Evolutionary conservation across 371 early-diverging fungal species (phyloP).

Genomic region (Saksenaea vasiformis): DNA sequence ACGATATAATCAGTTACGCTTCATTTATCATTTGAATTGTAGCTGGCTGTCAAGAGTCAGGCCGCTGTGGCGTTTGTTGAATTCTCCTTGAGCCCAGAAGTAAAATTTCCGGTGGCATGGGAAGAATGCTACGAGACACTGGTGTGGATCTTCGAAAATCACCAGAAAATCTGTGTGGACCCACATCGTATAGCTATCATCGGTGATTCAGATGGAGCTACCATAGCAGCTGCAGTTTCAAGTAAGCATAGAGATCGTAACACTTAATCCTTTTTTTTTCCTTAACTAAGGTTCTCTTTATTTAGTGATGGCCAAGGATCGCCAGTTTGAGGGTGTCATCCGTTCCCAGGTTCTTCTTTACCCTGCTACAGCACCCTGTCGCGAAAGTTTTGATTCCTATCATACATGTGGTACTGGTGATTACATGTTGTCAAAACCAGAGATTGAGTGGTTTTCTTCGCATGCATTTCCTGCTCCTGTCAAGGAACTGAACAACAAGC

Average conservation of each 20-base stretch:
- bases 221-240: slow-evolving; percentile 15
- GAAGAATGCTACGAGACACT: slow-evolving; percentile 27
- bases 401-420: slow-evolving; percentile 14
- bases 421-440: slow-evolving; percentile 7
- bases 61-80: slow-evolving; percentile 23
- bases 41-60: slow-evolving; percentile 8
- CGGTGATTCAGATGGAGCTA: slow-evolving; percentile 29
- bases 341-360: slow-evolving; percentile 17
- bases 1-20: too few relatives aligned
- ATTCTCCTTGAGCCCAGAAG: slow-evolving; percentile 28
- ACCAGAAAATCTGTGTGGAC: slow-evolving; percentile 11
- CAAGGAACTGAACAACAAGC: not conserved
- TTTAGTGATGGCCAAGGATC: slow-evolving; percentile 19
- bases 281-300: not conserved
- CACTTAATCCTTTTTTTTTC: not conserved
- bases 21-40: too few relatives aligned
- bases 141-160: slow-evolving; percentile 16
- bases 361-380: not conserved
- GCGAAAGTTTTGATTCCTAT: slow-evolving; percentile 8
- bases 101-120: slow-evolving; percentile 26
- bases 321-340: slow-evolving; percentile 8
- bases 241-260: slow-evolving; percentile 7
- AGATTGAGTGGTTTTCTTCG: slow-evolving; percentile 1
- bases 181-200: slow-evolving; percentile 9
- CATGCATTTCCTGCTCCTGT: not conserved